These are phyloP conservation scores for Ensete glaucum DNA, from an alignment of 176 grass and related monocot species.

Conservation along the genomic window DNA sequence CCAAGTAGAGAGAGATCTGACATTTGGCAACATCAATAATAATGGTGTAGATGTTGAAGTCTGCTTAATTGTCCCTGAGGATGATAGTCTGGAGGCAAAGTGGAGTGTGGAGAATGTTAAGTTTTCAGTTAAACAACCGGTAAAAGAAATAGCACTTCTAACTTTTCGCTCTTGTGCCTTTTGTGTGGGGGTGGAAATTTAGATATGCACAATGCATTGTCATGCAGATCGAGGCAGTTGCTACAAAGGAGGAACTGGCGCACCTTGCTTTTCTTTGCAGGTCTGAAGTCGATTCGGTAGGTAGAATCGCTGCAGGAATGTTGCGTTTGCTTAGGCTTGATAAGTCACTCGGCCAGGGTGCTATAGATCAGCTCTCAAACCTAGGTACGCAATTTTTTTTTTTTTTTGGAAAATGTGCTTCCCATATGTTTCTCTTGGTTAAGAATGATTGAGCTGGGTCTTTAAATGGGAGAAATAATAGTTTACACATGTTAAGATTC, in stretches of 20 bases:
- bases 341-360: slow-evolving; percentile 78
- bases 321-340: slow-evolving; percentile 87
- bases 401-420: slow-evolving; percentile 6
- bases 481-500: too few species aligned
- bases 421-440: slow-evolving; percentile 1
- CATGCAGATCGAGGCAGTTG: slow-evolving; percentile 75
- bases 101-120: slow-evolving; percentile 91
- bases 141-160: slow-evolving; percentile 28
- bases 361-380: slow-evolving; percentile 79
- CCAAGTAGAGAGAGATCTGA: slow-evolving; percentile 16
- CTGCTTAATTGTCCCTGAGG: slow-evolving; percentile 45
- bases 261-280: slow-evolving; percentile 68
- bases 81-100: slow-evolving; percentile 45
- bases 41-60: slow-evolving; percentile 83
- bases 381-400: slow-evolving; percentile 50
- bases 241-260: slow-evolving; percentile 88
- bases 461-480: background rate
- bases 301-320: slow-evolving; percentile 85
- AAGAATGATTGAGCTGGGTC: background rate
- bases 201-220: slow-evolving; percentile 8
- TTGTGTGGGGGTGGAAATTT: slow-evolving; percentile 4
- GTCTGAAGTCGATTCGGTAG: slow-evolving; percentile 91
- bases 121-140: slow-evolving; percentile 93
- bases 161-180: slow-evolving; percentile 14
- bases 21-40: slow-evolving; percentile 27